phyloP scores from a whole-genome alignment of 2,329 filamentous ascomycete genomes.

The Neofusicoccum ribis region DNA sequence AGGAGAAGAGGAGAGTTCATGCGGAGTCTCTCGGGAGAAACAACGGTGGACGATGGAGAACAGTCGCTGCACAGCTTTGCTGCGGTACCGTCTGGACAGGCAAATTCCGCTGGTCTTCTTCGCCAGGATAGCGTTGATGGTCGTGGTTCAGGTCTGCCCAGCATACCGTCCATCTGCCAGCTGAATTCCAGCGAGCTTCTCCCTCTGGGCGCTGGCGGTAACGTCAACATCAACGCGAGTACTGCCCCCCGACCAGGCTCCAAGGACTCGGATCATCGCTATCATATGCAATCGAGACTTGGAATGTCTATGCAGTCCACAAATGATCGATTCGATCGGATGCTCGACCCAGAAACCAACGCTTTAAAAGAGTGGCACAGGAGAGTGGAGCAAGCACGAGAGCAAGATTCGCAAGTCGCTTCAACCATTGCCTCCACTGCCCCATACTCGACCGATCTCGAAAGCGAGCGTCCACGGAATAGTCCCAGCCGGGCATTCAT shows the following conservation, averaged over 20 bases:
- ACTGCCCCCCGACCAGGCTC: neutral
- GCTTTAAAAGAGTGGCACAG: conserved; percentile 4
- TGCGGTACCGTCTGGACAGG: neutral
- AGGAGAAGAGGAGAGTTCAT: neutral
- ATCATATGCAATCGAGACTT: neutral
- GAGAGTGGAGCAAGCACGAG: conserved; percentile 1
- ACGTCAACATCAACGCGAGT: neutral
- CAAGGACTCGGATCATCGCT: neutral
- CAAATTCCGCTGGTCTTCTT: neutral
- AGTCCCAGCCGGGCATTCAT: conserved; percentile 15
- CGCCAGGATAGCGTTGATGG: neutral
- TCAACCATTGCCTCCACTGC: conserved; percentile 8
- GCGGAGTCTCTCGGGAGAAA: neutral
- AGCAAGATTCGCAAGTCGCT: neutral
- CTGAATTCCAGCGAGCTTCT: conserved; percentile 35
- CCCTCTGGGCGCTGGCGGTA: conserved; percentile 21
- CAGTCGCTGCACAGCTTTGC: neutral
- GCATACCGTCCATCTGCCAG: conserved; percentile 39
- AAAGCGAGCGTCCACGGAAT: neutral
- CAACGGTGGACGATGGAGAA: neutral
- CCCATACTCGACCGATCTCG: conserved; percentile 4
- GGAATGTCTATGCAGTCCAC: neutral
- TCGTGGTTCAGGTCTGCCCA: conserved; percentile 34
- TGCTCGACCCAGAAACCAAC: neutral
- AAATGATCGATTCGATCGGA: neutral